Conservation (phyloP, 2,329 filamentous ascomycete genomes). For the Paraconiothyrium sp. region DNA sequence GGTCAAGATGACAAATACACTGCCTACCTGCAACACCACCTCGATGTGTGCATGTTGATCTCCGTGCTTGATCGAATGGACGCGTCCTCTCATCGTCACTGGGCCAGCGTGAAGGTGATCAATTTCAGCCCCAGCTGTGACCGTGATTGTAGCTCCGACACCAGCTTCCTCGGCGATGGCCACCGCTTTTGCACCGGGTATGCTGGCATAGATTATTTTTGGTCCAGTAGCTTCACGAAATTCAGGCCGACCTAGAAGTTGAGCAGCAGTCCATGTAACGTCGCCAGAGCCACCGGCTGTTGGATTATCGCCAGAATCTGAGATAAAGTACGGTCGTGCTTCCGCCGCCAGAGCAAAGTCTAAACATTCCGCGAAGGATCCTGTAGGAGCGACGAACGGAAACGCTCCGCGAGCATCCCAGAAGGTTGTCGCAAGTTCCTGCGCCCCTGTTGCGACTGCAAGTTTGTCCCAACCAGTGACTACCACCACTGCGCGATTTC, state of each 20-base stretch:
- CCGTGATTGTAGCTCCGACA: constrained; percentile 15
- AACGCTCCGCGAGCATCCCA: constrained; percentile 4
- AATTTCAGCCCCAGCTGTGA: constrained; percentile 15
- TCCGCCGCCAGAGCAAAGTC: neutral
- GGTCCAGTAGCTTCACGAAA: neutral
- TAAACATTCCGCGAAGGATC: constrained; percentile 3
- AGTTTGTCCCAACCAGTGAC: constrained; percentile 7
- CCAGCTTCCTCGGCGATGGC: constrained; percentile 5
- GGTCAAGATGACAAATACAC: constrained; percentile 53
- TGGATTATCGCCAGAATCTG: constrained; percentile 15
- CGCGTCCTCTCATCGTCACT: constrained; percentile 45
- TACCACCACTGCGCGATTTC: constrained; percentile 8
- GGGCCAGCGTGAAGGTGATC: constrained; percentile 16
- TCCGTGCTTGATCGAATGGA: constrained; percentile 62
- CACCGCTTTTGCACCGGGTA: constrained; percentile 7
- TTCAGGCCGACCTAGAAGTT: constrained; percentile 11
- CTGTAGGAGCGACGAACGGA: constrained; percentile 11
- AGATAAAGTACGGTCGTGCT: constrained; percentile 12
- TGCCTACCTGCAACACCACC: constrained; percentile 61
- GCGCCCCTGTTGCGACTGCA: constrained; percentile 1
- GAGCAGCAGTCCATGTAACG: constrained; percentile 13
- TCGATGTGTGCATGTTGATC: constrained; percentile 60
- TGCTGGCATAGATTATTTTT: constrained; percentile 16
- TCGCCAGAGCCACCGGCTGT: constrained; percentile 17
- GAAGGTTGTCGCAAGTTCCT: constrained; percentile 7